Evolutionary conservation across 2,329 filamentous ascomycete species (phyloP).

Genomic region (Talaromyces sp.): DNA sequence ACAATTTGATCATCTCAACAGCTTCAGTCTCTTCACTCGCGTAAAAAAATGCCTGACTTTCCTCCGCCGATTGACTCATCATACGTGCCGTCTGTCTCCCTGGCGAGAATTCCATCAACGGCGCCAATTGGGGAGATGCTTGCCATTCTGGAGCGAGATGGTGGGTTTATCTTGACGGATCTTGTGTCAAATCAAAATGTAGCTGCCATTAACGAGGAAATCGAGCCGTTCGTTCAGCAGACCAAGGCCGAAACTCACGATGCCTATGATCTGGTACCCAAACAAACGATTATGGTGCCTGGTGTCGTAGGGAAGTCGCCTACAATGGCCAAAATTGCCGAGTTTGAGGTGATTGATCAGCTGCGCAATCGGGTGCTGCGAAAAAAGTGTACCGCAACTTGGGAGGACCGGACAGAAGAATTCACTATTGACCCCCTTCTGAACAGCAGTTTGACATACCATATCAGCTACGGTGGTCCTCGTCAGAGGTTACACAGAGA

Average conservation of each 20-base stretch:
- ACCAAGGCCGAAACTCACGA: background rate
- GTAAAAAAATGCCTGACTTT: too few relatives aligned
- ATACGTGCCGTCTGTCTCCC: constrained; percentile 1
- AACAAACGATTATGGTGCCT: background rate
- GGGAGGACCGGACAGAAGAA: constrained; percentile 15
- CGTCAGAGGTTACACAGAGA: constrained; percentile 26
- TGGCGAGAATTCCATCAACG: constrained; percentile 19
- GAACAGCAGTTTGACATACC: constrained; percentile 23
- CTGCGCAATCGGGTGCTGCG: too few relatives aligned
- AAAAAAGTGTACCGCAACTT: constrained; percentile 9
- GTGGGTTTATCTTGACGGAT: constrained; percentile 27
- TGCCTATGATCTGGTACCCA: background rate
- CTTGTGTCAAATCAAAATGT: constrained; percentile 20
- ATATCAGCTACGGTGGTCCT: constrained; percentile 25
- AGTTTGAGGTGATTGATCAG: background rate
- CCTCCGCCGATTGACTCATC: constrained; percentile 6
- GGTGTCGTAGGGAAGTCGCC: background rate
- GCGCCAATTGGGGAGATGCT: constrained; percentile 25
- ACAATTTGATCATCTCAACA: too few relatives aligned
- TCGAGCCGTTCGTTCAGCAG: background rate
- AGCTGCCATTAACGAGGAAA: constrained; percentile 7
- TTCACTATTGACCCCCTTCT: constrained; percentile 20
- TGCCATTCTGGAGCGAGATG: constrained; percentile 25
- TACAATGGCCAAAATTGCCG: background rate
- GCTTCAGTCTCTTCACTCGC: too few relatives aligned